A percentile compares a stretch with the other conserved stretches of the same genome.
Conservation (phyloP, 2,329 filamentous ascomycete species). For the Metarhizium rileyi region DNA sequence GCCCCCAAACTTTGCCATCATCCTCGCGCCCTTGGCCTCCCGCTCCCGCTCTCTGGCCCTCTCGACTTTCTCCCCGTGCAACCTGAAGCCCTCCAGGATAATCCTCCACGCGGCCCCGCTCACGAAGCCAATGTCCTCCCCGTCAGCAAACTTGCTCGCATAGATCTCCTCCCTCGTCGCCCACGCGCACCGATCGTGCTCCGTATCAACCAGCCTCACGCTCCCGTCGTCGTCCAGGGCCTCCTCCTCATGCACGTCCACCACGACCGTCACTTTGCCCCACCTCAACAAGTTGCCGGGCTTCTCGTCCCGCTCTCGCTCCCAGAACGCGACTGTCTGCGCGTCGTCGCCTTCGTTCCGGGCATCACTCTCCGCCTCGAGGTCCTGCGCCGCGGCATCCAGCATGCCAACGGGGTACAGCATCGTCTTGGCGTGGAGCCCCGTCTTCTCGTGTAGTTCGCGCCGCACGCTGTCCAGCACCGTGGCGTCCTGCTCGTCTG, state of each 20-base stretch:
- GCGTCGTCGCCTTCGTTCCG: slow-evolving; percentile 14
- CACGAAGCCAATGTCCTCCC: slow-evolving; percentile 21
- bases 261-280: slow-evolving; percentile 20
- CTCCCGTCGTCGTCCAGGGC: slow-evolving; percentile 10
- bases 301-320: slow-evolving; percentile 8
- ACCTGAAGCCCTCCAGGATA: slow-evolving; percentile 24
- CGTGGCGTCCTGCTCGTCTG: slow-evolving; percentile 34
- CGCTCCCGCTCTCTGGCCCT: too few species aligned
- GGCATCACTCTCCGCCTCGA: slow-evolving; percentile 7
- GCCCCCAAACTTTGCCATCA: slow-evolving; percentile 1
- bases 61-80: slow-evolving; percentile 10
- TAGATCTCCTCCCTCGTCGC: slow-evolving; percentile 25
- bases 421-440: slow-evolving; percentile 22
- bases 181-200: slow-evolving; percentile 30
- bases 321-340: slow-evolving; percentile 13
- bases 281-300: slow-evolving; percentile 10
- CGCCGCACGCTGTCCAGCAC: slow-evolving; percentile 29
- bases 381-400: slow-evolving; percentile 5
- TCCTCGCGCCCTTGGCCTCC: background rate
- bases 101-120: slow-evolving; percentile 21
- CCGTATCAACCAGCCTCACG: slow-evolving; percentile 7
- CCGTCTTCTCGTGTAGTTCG: slow-evolving; percentile 38
- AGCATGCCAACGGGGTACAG: slow-evolving; percentile 12
- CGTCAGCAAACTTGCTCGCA: slow-evolving; percentile 13
- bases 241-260: slow-evolving; percentile 16